Evolutionary conservation across 768 basidiomycete genomes (phyloP), one percentile per base, ranked within the genome.

Genomic region (Leccinellum albellum): DNA sequence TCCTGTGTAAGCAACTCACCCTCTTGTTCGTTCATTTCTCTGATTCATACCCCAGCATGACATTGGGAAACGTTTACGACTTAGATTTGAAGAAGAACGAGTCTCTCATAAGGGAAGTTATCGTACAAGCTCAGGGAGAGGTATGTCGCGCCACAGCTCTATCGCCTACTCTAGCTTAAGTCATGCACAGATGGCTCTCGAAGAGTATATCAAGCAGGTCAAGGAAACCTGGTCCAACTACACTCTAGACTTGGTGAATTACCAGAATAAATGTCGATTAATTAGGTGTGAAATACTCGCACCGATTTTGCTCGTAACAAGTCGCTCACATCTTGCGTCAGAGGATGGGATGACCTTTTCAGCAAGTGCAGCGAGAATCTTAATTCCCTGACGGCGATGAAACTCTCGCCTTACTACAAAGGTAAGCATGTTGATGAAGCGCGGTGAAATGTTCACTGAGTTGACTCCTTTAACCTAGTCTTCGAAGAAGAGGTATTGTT

Each of bases 161-260:
- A 31, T 33, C 31, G 28, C 15, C 21, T 37, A 10, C n/a, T 47
- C 1, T 31, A 17, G 50, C 28, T 70, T 17, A 73, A 45, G 20
- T 8, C 32, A 55, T 74, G 63, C 64, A 61, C 51, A 98, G 88
- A 91, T 94, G 91, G 93, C 93, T 14, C 81, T 96, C 24, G 94
- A 97, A 71, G 94, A 95, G 69, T 97, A 94, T 70, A 88, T 97
- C 70, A 89, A 89, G 57, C 91, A 96, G 74, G 97, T 99, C 68
- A 94, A 94, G 71, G 97, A 98, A 74, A 91, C 83, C 1, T 99
- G 97, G 97, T 89, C 91, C 1, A 94, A 83, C 66, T 98, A 98
- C 69, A 91, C 94, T 1, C 80, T 99, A 51, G 97, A 98, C 64
- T 79, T 99, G 46, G 91, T 98, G 64, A 96, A 98, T 70, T 99